Percentiles rank a stretch among this genome's conserved stretches.
These are phyloP conservation scores for Rhizoclosmatium sp. DNA, from an alignment of 192 early-diverging fungal genomes.

Conservation along the genomic window DNA sequence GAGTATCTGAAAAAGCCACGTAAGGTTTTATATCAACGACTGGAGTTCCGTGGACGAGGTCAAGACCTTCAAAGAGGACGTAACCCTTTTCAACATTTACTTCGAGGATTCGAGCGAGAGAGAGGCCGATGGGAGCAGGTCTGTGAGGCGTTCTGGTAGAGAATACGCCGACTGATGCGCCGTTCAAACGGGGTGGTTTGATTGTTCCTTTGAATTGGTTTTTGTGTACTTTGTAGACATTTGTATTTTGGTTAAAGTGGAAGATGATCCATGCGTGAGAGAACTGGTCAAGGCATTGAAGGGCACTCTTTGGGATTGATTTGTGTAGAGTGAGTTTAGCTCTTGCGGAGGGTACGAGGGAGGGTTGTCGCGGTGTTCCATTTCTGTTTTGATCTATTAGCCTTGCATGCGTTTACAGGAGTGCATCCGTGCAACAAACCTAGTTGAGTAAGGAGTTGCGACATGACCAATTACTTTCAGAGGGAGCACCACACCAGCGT, in stretches of 20 bases:
- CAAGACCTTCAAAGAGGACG: conserved; percentile 38
- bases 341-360: conserved; percentile 37
- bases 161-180: conserved; percentile 42
- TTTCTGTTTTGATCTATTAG: background rate
- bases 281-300: conserved; percentile 24
- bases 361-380: conserved; percentile 35
- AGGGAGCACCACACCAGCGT: background rate
- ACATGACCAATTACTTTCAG: too few species aligned
- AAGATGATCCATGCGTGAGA: conserved; percentile 45
- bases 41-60: conserved; percentile 42
- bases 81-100: conserved; percentile 36
- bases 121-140: conserved; percentile 43
- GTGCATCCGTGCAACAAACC: background rate
- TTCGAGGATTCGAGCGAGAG: conserved; percentile 31
- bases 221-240: conserved; percentile 24
- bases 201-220: conserved; percentile 33
- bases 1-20: conserved; percentile 23
- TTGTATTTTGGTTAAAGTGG: conserved; percentile 48
- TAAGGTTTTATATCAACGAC: conserved; percentile 48
- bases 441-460: conserved; percentile 24
- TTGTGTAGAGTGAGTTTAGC: conserved; percentile 24
- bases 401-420: too few species aligned
- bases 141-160: conserved; percentile 42
- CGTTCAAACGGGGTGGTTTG: conserved; percentile 40
- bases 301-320: conserved; percentile 33